phyloP scores from a whole-genome alignment of 2,329 filamentous ascomycete species.

The Monosporascus ibericus region DNA sequence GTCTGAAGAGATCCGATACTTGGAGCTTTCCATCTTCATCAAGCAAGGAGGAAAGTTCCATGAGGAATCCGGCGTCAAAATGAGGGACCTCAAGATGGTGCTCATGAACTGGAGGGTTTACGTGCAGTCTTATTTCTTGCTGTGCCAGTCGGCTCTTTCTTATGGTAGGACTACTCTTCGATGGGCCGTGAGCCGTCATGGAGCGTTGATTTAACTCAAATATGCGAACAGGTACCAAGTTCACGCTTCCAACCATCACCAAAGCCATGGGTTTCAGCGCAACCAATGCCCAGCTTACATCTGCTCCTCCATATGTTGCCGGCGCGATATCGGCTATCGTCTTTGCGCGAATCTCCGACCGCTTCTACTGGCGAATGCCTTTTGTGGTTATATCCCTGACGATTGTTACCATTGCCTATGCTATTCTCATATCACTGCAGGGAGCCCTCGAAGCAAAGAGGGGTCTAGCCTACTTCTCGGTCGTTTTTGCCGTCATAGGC shows the following conservation, averaged over 20 bases:
- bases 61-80: constrained; percentile 1
- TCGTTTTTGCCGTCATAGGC: constrained; percentile 61
- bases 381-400: constrained; percentile 58
- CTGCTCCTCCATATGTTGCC: constrained; percentile 52
- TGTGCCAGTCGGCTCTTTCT: constrained; percentile 19
- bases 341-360: constrained; percentile 59
- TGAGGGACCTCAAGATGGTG: constrained; percentile 7
- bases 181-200: neutral
- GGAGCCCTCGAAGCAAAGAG: constrained; percentile 36
- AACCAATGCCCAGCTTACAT: constrained; percentile 40
- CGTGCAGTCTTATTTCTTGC: constrained; percentile 12
- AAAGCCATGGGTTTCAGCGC: constrained; percentile 29
- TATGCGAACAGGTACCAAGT: constrained; percentile 18
- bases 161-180: constrained; percentile 13
- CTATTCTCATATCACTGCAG: constrained; percentile 50
- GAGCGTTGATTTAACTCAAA: neutral
- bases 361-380: constrained; percentile 56
- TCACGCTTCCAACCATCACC: constrained; percentile 28
- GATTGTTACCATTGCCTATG: constrained; percentile 57
- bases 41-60: constrained; percentile 10
- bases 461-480: constrained; percentile 58
- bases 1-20: neutral
- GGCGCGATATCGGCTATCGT: constrained; percentile 58
- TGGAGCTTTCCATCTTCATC: constrained; percentile 5
- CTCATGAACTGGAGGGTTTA: constrained; percentile 9